These are phyloP conservation scores for Rhizophagus sp. DNA, from an alignment of 192 early-diverging fungal species.

Conservation along the genomic window DNA sequence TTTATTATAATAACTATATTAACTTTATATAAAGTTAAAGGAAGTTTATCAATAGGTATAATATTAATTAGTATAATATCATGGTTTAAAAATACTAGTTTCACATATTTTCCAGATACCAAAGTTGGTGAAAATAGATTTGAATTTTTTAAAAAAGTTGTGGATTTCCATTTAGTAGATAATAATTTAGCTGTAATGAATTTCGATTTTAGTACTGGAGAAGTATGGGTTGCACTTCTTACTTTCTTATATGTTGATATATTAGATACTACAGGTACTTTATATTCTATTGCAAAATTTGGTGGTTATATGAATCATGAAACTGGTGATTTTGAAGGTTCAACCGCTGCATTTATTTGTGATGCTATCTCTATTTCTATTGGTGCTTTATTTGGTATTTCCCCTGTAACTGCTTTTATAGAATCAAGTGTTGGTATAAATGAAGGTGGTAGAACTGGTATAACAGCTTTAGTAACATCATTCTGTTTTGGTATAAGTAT, in stretches of 20 bases:
- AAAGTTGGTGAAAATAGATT: constrained; percentile 59
- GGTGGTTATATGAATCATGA: constrained; percentile 73
- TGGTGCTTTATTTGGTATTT: constrained; percentile 70
- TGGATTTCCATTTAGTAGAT: constrained; percentile 63
- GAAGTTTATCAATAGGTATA: constrained; percentile 73
- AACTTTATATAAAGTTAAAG: constrained; percentile 67
- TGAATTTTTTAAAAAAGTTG: constrained; percentile 72
- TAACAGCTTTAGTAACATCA: constrained; percentile 67
- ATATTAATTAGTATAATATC: constrained; percentile 69
- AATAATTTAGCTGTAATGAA: constrained; percentile 58
- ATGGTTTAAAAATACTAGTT: constrained; percentile 67
- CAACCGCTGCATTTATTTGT: constrained; percentile 70
- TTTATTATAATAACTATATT: constrained; percentile 70
- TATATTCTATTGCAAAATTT: constrained; percentile 84
- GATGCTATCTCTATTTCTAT: constrained; percentile 70
- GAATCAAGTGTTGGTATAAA: constrained; percentile 84
- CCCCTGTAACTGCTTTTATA: constrained; percentile 77
- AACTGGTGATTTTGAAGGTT: constrained; percentile 78
- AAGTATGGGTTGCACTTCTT: constrained; percentile 80
- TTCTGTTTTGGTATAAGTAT: constrained; percentile 75
- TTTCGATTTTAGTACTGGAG: constrained; percentile 59
- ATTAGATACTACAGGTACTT: constrained; percentile 81
- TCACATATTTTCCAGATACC: constrained; percentile 80
- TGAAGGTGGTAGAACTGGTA: constrained; percentile 81
- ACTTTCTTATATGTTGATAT: constrained; percentile 88